These are phyloP conservation scores for Nemania abortiva DNA, from an alignment of 2,329 filamentous ascomycete species.

Conservation along the genomic window DNA sequence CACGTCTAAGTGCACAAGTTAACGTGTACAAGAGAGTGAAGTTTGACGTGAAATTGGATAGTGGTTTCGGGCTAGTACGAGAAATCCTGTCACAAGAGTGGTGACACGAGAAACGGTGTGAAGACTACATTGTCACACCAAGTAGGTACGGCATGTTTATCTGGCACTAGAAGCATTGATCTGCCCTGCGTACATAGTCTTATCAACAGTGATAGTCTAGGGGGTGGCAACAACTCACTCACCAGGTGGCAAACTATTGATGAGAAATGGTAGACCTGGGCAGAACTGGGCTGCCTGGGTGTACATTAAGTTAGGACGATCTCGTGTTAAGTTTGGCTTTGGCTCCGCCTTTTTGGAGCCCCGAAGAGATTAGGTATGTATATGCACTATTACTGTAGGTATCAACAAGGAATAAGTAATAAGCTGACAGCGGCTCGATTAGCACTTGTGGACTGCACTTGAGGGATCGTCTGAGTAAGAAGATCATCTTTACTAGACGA, in stretches of 20 bases:
- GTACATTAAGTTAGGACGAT: not conserved
- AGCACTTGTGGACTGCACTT: not conserved
- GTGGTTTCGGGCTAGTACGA: not conserved
- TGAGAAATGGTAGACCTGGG: not conserved
- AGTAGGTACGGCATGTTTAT: not conserved
- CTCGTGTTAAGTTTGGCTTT: slow-evolving; percentile 2
- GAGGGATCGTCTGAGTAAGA: slow-evolving; percentile 29
- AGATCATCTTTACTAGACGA: not conserved
- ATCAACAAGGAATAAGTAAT: slow-evolving; percentile 28
- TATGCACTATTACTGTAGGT: not conserved
- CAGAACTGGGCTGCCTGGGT: too few species aligned
- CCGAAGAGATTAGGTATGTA: not conserved
- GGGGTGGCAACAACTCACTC: slow-evolving; percentile 4
- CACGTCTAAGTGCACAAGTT: too few species aligned
- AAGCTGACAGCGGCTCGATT: slow-evolving; percentile 28
- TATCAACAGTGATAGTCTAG: not conserved
- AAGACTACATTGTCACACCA: not conserved
- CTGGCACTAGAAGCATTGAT: not conserved
- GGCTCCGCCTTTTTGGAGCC: not conserved
- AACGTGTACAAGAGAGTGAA: not conserved
- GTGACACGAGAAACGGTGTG: not conserved
- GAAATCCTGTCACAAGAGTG: not conserved
- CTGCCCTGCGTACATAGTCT: not conserved
- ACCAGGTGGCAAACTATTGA: slow-evolving; percentile 16
- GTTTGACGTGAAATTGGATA: not conserved